Evolutionary conservation across 768 basidiomycete genomes (phyloP), one percentile per base, ranked within the genome.

Genomic region (Suillus hirtellus): DNA sequence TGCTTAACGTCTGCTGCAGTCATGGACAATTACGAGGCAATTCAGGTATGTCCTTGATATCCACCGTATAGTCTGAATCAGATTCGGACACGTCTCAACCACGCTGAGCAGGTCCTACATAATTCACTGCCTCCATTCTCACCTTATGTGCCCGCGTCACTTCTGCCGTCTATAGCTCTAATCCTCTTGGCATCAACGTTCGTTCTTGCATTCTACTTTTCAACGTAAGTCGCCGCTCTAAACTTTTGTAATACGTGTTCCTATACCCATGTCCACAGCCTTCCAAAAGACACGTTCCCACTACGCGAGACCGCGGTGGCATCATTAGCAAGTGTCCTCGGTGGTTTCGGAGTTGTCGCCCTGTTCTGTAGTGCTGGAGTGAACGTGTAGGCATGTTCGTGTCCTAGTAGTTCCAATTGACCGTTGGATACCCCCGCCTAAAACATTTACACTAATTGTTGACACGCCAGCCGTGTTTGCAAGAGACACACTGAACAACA

Each of bases 321-420:
- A 0, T 76, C 84, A 46, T 73, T 86, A 14, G 94, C 93, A 31
- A 93, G 92, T 74, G 66, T 87, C 46, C 85, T 95, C 27, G 93
- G 89, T 35, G 95, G 95, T 9, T 92, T 93, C 68, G 95, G 95
- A 60, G 84, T 95, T 68, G 92, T 96, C 35, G 89, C 92, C 49
- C 84, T 96, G 62, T 96, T 97, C 76, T 93, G 91, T 77, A 86
- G 85, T 44, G 87, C 84, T 52, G 93, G 93, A 50, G 93, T 95
- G 59, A 89, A 93, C 78, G 87, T 95, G 68, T 95, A 84, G 75
- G 34, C 50, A 52, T 52, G 38, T 44, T 60, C 19, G 53, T 64
- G 4, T 19, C 35, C 60, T 61, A 50, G 31, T 37, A 50, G 19
- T 52, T 46, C 17, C 44, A 37, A 50, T 24, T n/a, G 38, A 14